Evolutionary conservation across 2,329 filamentous ascomycete genomes (phyloP).

Genomic region (Zymoseptoria pseudotritici): DNA sequence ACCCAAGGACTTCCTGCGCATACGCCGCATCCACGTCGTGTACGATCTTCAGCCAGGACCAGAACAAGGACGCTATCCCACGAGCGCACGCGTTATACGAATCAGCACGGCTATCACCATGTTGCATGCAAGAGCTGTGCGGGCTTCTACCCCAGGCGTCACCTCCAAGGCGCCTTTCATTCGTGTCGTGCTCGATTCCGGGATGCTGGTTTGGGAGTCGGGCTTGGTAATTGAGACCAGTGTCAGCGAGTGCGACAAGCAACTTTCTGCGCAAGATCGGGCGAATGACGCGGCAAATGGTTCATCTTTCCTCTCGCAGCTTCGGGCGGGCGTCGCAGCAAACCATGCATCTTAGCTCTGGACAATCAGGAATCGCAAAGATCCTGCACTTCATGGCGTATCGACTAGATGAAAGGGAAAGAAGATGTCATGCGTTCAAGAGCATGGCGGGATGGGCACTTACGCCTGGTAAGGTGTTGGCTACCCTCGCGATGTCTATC

Average conservation of each 20-base stretch:
- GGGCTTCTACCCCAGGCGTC: background rate
- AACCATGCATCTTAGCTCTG: background rate
- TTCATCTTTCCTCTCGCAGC: background rate
- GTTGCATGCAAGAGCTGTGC: background rate
- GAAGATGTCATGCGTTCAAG: background rate
- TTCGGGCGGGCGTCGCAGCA: background rate
- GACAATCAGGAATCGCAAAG: background rate
- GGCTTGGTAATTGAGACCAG: background rate
- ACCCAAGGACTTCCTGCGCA: background rate
- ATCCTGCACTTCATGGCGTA: background rate
- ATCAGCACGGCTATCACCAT: background rate
- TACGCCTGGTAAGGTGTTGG: too few species aligned
- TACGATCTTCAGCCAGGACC: background rate
- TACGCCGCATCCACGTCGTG: background rate
- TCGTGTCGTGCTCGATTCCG: background rate
- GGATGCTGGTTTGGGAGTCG: background rate
- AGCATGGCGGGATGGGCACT: background rate
- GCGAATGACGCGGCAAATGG: background rate
- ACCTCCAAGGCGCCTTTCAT: background rate
- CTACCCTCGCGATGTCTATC: too few species aligned
- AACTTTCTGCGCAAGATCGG: background rate
- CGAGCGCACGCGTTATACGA: background rate
- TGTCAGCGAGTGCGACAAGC: background rate
- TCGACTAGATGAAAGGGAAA: background rate
- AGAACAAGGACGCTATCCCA: background rate